phyloP scores from a whole-genome alignment of 495 filamentous ascomycete genomes.

The Glutinoglossum americanum region DNA sequence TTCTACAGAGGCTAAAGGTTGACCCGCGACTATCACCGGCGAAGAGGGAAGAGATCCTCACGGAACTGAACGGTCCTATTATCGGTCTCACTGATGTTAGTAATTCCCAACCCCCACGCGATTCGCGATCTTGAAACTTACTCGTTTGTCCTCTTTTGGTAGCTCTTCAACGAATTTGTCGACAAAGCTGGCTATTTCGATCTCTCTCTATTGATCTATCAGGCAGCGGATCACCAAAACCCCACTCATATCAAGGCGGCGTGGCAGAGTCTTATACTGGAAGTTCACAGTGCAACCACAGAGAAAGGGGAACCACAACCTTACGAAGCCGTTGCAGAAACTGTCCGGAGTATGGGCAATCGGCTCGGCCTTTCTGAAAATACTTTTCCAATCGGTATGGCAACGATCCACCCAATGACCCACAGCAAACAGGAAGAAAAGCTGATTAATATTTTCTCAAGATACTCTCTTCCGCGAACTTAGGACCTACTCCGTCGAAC shows the following conservation, averaged over 20 bases:
- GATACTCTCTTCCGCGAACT: slow-evolving; percentile 41
- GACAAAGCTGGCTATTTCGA: slow-evolving; percentile 81
- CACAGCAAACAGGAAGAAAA: slow-evolving; percentile 11
- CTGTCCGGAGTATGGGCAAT: slow-evolving; percentile 53
- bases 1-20: slow-evolving; percentile 55
- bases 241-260: slow-evolving; percentile 56
- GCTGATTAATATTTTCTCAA: not conserved
- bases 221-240: slow-evolving; percentile 71
- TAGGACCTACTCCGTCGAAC: slow-evolving; percentile 52
- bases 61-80: slow-evolving; percentile 51
- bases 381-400: slow-evolving; percentile 38
- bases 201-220: slow-evolving; percentile 77
- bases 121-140: not conserved
- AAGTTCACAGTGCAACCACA: slow-evolving; percentile 41
- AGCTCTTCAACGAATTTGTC: slow-evolving; percentile 82
- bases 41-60: slow-evolving; percentile 35
- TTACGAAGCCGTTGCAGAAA: slow-evolving; percentile 57
- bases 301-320: slow-evolving; percentile 33
- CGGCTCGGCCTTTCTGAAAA: slow-evolving; percentile 56
- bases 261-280: slow-evolving; percentile 63
- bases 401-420: not conserved
- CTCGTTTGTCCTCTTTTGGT: not conserved
- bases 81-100: slow-evolving; percentile 48
- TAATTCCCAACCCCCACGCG: not conserved
- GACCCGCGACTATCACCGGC: slow-evolving; percentile 44